phyloP scores from a whole-genome alignment of 805 yeast genomes.

The Teunomyces funiuensis region DNA sequence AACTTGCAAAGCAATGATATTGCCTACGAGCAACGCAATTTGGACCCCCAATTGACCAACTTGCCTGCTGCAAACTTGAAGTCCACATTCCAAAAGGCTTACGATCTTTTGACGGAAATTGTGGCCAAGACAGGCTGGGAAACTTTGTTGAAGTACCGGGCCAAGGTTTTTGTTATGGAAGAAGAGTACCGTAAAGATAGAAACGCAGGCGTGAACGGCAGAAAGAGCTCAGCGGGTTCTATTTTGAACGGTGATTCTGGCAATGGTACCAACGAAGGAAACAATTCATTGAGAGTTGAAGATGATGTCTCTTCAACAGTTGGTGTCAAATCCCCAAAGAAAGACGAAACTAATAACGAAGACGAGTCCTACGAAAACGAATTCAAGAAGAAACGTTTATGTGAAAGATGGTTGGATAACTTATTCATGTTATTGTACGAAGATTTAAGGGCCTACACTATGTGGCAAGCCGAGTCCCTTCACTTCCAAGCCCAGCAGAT shows the following conservation, averaged over 20 bases:
- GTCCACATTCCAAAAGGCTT: constrained; percentile 46
- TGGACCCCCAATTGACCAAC: constrained; percentile 60
- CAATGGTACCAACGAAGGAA: neutral
- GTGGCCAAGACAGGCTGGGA: constrained; percentile 49
- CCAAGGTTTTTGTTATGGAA: constrained; percentile 49
- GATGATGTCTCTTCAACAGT: constrained; percentile 37
- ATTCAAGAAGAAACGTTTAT: constrained; percentile 61
- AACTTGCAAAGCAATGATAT: constrained; percentile 65
- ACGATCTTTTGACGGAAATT: constrained; percentile 45
- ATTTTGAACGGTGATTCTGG: constrained; percentile 13
- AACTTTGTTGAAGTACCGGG: constrained; percentile 42
- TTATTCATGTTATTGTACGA: constrained; percentile 67
- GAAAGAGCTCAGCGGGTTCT: constrained; percentile 8
- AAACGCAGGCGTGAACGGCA: constrained; percentile 8
- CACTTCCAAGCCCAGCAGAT: constrained; percentile 88
- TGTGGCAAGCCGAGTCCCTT: constrained; percentile 90
- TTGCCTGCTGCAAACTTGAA: constrained; percentile 70
- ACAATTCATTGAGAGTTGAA: constrained; percentile 6
- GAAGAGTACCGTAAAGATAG: constrained; percentile 46
- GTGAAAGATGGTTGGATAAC: constrained; percentile 76
- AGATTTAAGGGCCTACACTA: constrained; percentile 77
- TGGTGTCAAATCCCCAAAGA: constrained; percentile 38
- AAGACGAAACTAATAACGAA: constrained; percentile 17
- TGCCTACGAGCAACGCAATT: constrained; percentile 60
- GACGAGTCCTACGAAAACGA: constrained; percentile 32